Conservation (phyloP, 2,329 filamentous ascomycete genomes). For the Colletotrichum higginsianum region DNA sequence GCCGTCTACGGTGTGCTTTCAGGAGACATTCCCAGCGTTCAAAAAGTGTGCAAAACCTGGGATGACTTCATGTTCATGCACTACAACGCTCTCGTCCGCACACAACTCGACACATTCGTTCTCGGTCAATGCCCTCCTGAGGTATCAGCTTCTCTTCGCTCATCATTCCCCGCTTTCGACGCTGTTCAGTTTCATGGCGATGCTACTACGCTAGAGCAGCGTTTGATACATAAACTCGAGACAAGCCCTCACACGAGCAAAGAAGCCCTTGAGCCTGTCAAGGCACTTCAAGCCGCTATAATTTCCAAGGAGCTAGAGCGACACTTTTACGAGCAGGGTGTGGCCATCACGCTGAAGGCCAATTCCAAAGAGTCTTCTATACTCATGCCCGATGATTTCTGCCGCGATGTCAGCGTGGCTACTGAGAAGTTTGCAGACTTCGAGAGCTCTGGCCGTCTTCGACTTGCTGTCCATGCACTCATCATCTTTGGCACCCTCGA, state of each 20-base stretch:
- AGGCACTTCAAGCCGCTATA: constrained; percentile 83
- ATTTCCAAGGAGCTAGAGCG: constrained; percentile 74
- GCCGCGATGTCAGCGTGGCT: constrained; percentile 52
- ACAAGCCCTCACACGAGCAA: constrained; percentile 67
- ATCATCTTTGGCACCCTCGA: constrained; percentile 78
- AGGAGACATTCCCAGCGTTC: constrained; percentile 84
- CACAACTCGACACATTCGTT: constrained; percentile 83
- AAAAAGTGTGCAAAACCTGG: constrained; percentile 83
- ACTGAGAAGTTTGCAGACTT: constrained; percentile 66
- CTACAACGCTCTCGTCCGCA: constrained; percentile 87
- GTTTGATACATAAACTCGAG: constrained; percentile 74
- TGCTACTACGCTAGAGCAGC: constrained; percentile 65
- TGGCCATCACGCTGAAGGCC: constrained; percentile 61
- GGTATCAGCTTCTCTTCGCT: constrained; percentile 66
- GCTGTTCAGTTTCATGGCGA: constrained; percentile 75
- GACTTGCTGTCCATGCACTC: constrained; percentile 77
- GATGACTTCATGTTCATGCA: constrained; percentile 90
- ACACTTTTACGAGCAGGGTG: constrained; percentile 73
- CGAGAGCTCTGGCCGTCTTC: constrained; percentile 74
- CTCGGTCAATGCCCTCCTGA: constrained; percentile 68
- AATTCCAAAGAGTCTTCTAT: constrained; percentile 57
- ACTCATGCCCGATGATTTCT: constrained; percentile 34
- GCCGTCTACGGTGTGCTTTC: constrained; percentile 93
- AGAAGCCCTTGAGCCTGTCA: constrained; percentile 77
- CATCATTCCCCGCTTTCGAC: constrained; percentile 76